Evolutionary conservation across 2,329 filamentous ascomycete genomes (phyloP), one percentile per base, ranked within the genome.

Genomic region (Aaosphaeria arxii): DNA sequence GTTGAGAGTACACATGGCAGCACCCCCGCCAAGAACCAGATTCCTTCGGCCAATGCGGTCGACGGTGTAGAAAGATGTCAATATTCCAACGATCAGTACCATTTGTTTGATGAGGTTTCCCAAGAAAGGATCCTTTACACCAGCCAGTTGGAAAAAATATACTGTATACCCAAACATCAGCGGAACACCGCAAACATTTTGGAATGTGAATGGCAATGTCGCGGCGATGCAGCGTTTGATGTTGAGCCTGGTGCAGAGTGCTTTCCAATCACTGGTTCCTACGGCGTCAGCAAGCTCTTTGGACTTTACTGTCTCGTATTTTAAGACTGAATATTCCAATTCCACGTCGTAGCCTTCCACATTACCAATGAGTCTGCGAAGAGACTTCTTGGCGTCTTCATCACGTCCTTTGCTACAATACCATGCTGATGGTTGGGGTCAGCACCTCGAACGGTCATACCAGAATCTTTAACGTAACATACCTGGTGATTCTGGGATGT

Each of bases 151-250:
- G 45, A 50, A 47, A 30, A 50, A 50, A 28, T 47, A 50, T 3
- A 45, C 36, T 6, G 48, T 50, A 30, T 50, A 50, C n/a, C 44
- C 48, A 30, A 50, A 50, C 44, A 50, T 47, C 11, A 50, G 41
- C 7, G 48, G 48, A 11, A 47, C 48, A 5, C 69, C 69, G 39
- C 53, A 57, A 2, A 57, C 51, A 30, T 62, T 59, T 41, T 71
- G 67, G 28, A 63, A 56, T 36, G 63, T 61, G 58, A 60, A 51
- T 48, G 59, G 61, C 24, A 52, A 54, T 7, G 57, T 59, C 5
- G 62, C 62, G 40, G 69, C 62, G 5, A 67, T 32, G 4, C 47
- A 57, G 13, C 56, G 41, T 11, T 45, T 46, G 11, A 54, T 43
- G 29, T 47, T 50, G 4, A 40, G 35, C 40, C 40, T 50, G 11